phyloP scores from a whole-genome alignment of 2,329 filamentous ascomycete genomes.

The Aspergillus terreus region DNA sequence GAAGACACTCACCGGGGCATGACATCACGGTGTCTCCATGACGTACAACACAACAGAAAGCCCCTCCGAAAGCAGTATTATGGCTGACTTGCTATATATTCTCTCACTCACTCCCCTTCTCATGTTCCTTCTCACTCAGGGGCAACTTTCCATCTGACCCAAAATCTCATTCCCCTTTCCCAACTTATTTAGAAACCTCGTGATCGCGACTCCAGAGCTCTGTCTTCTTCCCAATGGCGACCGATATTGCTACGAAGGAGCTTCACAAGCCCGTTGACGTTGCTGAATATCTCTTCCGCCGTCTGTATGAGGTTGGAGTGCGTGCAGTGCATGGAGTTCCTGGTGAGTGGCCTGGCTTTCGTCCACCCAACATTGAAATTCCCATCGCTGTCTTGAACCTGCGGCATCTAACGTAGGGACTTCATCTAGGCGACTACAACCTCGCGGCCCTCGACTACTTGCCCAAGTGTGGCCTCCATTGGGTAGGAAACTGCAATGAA shows the following conservation, averaged over 20 bases:
- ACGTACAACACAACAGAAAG: conserved; percentile 12
- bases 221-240: conserved; percentile 28
- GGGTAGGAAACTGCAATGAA: conserved; percentile 62
- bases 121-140: background rate
- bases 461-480: conserved; percentile 50
- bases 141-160: background rate
- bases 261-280: conserved; percentile 44
- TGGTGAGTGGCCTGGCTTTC: conserved; percentile 40
- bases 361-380: background rate
- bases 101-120: background rate
- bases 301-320: conserved; percentile 48
- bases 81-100: background rate
- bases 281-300: conserved; percentile 48
- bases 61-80: background rate
- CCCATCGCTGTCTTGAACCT: too few species aligned
- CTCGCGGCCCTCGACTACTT: conserved; percentile 59
- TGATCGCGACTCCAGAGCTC: background rate
- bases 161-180: background rate
- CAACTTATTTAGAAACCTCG: background rate
- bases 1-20: conserved; percentile 3
- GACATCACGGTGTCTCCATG: conserved; percentile 22
- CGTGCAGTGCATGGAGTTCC: conserved; percentile 51
- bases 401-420: background rate
- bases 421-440: conserved; percentile 60
- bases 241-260: conserved; percentile 42